phyloP scores from a whole-genome alignment of 257 asterid genomes.

The Solanum lycopersicoides region DNA sequence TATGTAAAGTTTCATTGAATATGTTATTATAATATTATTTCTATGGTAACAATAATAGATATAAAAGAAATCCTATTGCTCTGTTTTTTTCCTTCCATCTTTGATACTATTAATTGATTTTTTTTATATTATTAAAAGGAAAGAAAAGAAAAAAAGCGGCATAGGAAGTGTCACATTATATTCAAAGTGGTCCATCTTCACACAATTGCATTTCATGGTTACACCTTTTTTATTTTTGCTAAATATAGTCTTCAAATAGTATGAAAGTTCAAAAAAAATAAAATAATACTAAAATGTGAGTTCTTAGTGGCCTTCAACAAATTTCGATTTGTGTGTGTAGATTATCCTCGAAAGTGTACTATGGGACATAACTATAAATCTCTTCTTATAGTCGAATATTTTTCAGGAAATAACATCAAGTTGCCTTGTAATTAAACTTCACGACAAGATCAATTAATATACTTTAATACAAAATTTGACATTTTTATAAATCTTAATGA shows the following conservation, averaged over 20 bases:
- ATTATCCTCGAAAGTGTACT: neutral
- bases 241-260: neutral
- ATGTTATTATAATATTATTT: too few relatives aligned
- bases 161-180: neutral
- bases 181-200: neutral
- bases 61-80: too few relatives aligned
- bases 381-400: too few relatives aligned
- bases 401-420: fast-evolving
- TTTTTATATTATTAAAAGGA: too few relatives aligned
- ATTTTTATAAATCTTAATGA: neutral
- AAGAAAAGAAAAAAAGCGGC: neutral
- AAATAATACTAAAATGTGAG: neutral
- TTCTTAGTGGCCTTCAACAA: neutral
- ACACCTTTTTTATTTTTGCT: neutral
- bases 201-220: neutral
- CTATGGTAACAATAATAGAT: too few relatives aligned
- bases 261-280: neutral
- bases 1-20: too few relatives aligned
- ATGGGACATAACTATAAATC: fast-evolving
- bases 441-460: too few relatives aligned
- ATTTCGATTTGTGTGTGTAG: neutral
- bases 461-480: neutral
- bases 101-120: too few relatives aligned
- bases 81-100: too few relatives aligned
- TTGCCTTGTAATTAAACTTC: too few relatives aligned